Evolutionary conservation across 2,329 filamentous ascomycete species (phyloP).

Genomic region (Xylaria sp.): DNA sequence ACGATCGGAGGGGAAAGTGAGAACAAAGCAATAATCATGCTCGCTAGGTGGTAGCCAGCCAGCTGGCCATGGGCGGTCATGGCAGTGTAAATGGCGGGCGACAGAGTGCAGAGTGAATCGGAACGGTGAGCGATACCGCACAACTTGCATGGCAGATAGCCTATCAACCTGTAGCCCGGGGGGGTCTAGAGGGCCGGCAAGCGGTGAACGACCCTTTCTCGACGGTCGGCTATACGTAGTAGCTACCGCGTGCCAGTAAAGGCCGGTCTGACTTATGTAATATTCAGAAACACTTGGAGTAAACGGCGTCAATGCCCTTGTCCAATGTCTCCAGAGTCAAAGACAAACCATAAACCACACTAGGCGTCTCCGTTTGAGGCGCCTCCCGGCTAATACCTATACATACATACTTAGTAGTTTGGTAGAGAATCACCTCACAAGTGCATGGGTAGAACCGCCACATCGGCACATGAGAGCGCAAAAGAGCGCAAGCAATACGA

Average conservation of each 20-base stretch:
- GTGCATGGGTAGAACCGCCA: slow-evolving; percentile 11
- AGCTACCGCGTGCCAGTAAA: slow-evolving; percentile 3
- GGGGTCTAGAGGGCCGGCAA: slow-evolving; percentile 20
- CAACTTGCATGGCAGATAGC: slow-evolving; percentile 16
- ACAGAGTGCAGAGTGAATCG: background rate
- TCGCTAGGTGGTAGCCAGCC: slow-evolving; percentile 2
- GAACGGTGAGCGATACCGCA: background rate
- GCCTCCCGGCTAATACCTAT: background rate
- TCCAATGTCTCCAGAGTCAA: no score
- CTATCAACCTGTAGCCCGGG: slow-evolving; percentile 19
- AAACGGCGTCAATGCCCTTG: no score
- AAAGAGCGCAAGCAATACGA: slow-evolving; percentile 10
- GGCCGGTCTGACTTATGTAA: slow-evolving; percentile 22
- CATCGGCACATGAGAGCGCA: slow-evolving; percentile 6
- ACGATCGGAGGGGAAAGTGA: slow-evolving; percentile 3
- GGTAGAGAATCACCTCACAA: background rate
- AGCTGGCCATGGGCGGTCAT: background rate
- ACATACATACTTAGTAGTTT: background rate
- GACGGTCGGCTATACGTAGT: slow-evolving; percentile 6
- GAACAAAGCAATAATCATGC: background rate
- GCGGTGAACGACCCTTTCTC: slow-evolving; percentile 18
- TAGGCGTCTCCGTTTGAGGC: slow-evolving; percentile 24
- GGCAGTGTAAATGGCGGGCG: background rate
- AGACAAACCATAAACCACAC: background rate
- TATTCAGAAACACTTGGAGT: slow-evolving; percentile 6